phyloP scores from a whole-genome alignment of 768 basidiomycete genomes.

The Astraeus odoratus region DNA sequence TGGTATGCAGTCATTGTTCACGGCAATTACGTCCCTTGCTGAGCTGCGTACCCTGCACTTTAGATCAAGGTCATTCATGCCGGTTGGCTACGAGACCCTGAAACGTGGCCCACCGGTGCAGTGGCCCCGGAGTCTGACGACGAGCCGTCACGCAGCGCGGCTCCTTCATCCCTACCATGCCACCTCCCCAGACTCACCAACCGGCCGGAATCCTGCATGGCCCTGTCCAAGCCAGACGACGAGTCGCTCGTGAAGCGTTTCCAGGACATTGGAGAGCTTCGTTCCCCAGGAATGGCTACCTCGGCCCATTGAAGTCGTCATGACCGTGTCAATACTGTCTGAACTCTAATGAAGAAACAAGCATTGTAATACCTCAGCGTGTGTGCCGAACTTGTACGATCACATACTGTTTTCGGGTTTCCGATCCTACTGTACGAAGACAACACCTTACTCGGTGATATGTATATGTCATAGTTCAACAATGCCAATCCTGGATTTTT shows the following conservation, averaged over 20 bases:
- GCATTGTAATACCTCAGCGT: not conserved
- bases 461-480: not conserved
- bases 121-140: slow-evolving; percentile 61
- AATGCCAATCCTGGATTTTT: not conserved
- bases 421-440: not conserved
- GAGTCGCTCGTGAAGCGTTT: not conserved
- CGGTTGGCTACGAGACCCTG: slow-evolving; percentile 64
- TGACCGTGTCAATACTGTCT: not conserved
- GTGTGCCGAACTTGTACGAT: not conserved
- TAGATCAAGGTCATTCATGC: slow-evolving; percentile 71
- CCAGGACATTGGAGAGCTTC: not conserved
- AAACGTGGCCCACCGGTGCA: slow-evolving; percentile 66
- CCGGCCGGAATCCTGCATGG: not conserved
- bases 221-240: not conserved
- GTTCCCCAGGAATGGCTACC: slow-evolving; percentile 2
- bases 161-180: not conserved
- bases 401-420: not conserved
- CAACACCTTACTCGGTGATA: not conserved
- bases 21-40: slow-evolving; percentile 12
- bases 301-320: not conserved
- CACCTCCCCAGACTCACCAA: slow-evolving; percentile 3
- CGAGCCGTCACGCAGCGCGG: slow-evolving; percentile 12
- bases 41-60: slow-evolving; percentile 3
- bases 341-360: not conserved
- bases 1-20: slow-evolving; percentile 44